Evolutionary conservation across 495 filamentous ascomycete species (phyloP).

Genomic region (Glonium stellatum): DNA sequence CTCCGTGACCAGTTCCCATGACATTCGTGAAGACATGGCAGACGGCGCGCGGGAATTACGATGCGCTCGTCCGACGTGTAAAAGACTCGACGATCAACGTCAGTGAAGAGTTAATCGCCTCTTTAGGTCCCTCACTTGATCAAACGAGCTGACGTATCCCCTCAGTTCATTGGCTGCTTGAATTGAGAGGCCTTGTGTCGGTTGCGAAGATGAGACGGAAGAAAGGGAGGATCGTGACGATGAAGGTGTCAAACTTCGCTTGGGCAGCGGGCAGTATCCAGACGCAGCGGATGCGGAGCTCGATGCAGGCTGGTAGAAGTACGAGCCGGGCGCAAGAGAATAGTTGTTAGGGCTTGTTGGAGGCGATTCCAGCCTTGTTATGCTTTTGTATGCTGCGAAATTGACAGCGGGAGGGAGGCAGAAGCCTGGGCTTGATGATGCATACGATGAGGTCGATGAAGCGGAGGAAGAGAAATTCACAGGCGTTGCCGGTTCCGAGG

Average conservation of each 20-base stretch:
- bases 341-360: slow-evolving; percentile 24
- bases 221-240: slow-evolving; percentile 80
- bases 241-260: slow-evolving; percentile 58
- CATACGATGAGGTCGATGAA: slow-evolving; percentile 10
- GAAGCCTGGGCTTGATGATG: slow-evolving; percentile 40
- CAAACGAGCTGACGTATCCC: slow-evolving; percentile 81
- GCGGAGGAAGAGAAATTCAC: slow-evolving; percentile 23
- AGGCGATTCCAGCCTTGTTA: slow-evolving; percentile 18
- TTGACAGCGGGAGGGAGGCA: slow-evolving; percentile 65
- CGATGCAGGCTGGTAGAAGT: slow-evolving; percentile 24
- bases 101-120: slow-evolving; percentile 45
- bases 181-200: slow-evolving; percentile 57
- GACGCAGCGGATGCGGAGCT: slow-evolving; percentile 4
- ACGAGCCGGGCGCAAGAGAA: slow-evolving; percentile 14
- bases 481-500: slow-evolving; percentile 12
- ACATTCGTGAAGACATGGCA: not conserved
- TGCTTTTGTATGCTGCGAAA: slow-evolving; percentile 46
- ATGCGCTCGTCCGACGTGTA: not conserved
- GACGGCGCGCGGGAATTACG: not conserved
- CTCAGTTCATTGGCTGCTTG: slow-evolving; percentile 74
- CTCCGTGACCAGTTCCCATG: slow-evolving; percentile 1
- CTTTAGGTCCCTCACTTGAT: slow-evolving; percentile 64
- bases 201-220: slow-evolving; percentile 58
- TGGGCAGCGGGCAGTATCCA: slow-evolving; percentile 24
- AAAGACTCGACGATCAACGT: not conserved